These are phyloP conservation scores for Dalbergia oliveri DNA, from an alignment of 306 rosid species.

Conservation along the genomic window DNA sequence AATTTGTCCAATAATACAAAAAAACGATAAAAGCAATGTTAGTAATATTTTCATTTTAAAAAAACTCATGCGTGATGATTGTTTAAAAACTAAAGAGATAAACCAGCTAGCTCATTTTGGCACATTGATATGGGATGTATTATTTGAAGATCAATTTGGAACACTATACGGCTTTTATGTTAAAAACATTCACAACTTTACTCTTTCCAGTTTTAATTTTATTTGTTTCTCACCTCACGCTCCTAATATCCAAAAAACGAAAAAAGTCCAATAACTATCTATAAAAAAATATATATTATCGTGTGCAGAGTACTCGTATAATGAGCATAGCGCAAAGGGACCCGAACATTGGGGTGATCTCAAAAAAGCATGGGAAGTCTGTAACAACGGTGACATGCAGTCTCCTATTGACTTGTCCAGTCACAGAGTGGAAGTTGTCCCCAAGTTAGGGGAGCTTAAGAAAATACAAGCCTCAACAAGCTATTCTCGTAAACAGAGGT, in stretches of 20 bases:
- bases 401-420: constrained; percentile 70
- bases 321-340: constrained; percentile 56
- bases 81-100: background rate
- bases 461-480: constrained; percentile 54
- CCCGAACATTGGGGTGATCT: constrained; percentile 68
- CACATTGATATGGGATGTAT: too few species aligned
- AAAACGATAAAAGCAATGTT: background rate
- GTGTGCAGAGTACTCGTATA: constrained; percentile 59
- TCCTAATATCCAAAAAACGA: too few species aligned
- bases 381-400: constrained; percentile 64
- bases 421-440: constrained; percentile 39
- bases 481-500: constrained; percentile 63
- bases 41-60: background rate
- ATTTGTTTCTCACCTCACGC: too few species aligned
- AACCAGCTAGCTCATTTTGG: background rate
- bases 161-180: too few species aligned
- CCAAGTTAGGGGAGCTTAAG: constrained; percentile 43
- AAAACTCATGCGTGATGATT: background rate
- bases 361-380: constrained; percentile 59
- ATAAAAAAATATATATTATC: background rate
- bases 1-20: too few species aligned
- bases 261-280: too few species aligned
- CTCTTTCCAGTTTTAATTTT: too few species aligned
- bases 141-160: too few species aligned
- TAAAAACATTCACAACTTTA: too few species aligned